These are phyloP conservation scores for Trichoderma harzianum DNA, from an alignment of 2,329 filamentous ascomycete species.

Conservation along the genomic window DNA sequence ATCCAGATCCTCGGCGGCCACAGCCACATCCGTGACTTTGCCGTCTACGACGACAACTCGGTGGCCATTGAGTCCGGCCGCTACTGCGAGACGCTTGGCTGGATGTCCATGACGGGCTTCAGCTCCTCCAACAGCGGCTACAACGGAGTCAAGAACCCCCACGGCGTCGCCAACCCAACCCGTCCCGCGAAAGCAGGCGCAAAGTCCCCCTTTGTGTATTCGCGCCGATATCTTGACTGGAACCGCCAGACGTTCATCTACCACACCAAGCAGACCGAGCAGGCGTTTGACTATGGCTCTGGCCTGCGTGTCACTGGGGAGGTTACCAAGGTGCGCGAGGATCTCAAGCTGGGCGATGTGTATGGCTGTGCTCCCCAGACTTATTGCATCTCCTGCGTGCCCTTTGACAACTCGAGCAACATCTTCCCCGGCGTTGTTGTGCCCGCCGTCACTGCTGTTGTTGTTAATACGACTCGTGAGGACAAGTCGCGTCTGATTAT, in stretches of 20 bases:
- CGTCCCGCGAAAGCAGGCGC: slow-evolving; percentile 39
- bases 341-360: slow-evolving; percentile 53
- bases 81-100: slow-evolving; percentile 67
- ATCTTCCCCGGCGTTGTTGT: slow-evolving; percentile 51
- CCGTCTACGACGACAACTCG: slow-evolving; percentile 58
- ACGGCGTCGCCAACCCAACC: slow-evolving; percentile 37
- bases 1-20: slow-evolving; percentile 66
- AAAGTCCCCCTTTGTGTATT: slow-evolving; percentile 44
- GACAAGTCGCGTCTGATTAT: slow-evolving; percentile 53
- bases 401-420: slow-evolving; percentile 49
- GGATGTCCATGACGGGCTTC: slow-evolving; percentile 62
- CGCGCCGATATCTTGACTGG: slow-evolving; percentile 65
- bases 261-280: slow-evolving; percentile 52
- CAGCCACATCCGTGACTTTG: slow-evolving; percentile 62
- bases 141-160: slow-evolving; percentile 34
- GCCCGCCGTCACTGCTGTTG: slow-evolving; percentile 47
- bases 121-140: slow-evolving; percentile 43
- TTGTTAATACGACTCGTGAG: slow-evolving; percentile 51
- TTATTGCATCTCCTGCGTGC: slow-evolving; percentile 56
- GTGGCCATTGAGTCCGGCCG: slow-evolving; percentile 61
- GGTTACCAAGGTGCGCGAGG: slow-evolving; percentile 48
- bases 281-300: slow-evolving; percentile 47
- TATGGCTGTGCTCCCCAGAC: slow-evolving; percentile 60
- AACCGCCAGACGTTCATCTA: slow-evolving; percentile 64
- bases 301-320: slow-evolving; percentile 46